Base-by-base conservation (phyloP, 2,329 filamentous ascomycete species). In the Claviceps purpurea region DNA sequence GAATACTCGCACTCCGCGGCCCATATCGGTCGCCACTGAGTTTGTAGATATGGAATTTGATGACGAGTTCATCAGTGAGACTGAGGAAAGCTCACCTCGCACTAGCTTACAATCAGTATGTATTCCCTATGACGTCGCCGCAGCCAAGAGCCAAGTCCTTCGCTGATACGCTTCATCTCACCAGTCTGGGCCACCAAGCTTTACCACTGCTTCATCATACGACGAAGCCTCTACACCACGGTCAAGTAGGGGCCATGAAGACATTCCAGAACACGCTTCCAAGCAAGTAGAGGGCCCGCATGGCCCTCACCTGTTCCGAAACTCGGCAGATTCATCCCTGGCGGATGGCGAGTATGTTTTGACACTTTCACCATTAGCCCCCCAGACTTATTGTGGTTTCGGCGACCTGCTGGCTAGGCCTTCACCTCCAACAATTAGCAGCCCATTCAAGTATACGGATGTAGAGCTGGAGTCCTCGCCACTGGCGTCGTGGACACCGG, bases 251-350 rank as follows among this genome's bases (percentile, higher is more conserved):
- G 74, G 78, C 57, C 76, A 79, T 55, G 75, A 75, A 56, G 73
- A 74, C 30, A 87, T 80, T 49, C 76, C 84, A 57, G 76, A 81
- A 45, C 70, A 77, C 55, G 75, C 76, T n/a, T 60, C 68, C 42
- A 85, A 85, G 65, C 75, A 82, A 37, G 82, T 91, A 6, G 78
- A 89, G 64, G 90, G 90, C 0, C 90, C 90, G 2, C 78, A 78
- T 58, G 90, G 90, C 1, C 90, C 90, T 10, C 90, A 95, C 69
- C 76, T 95, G 16, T 95, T 95, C 68, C 81, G 87, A 58, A 77
- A 77, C 54, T 89, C 85, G 20, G 75, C 78, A 37, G 77, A 82
- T 53, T 55, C 52, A 20, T 60, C 47, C 18, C 50, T 61, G 20
- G 47, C 54, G 53, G 73, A 78, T 57, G 73, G 75, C 55, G 69